phyloP scores from a whole-genome alignment of 306 rosid species.

The Arachis stenosperma region DNA sequence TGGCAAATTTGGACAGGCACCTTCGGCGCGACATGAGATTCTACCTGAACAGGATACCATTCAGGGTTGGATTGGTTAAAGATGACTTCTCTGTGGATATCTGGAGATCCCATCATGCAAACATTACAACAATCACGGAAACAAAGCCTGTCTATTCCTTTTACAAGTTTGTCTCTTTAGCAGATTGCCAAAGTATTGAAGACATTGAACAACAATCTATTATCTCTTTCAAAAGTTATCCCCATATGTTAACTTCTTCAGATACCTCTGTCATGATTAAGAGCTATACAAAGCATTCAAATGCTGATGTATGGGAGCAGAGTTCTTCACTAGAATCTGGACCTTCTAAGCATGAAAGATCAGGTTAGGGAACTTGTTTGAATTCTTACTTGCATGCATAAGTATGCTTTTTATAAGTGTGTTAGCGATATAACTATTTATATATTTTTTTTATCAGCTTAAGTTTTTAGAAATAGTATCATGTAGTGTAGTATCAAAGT shows the following conservation, averaged over 20 bases:
- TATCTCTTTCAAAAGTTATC: conserved; percentile 41
- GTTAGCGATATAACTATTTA: too few relatives aligned
- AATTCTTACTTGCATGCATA: not conserved
- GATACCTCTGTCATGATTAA: conserved; percentile 39
- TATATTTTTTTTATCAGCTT: too few relatives aligned
- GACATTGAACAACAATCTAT: conserved; percentile 52
- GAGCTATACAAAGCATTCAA: conserved; percentile 39
- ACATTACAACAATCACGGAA: conserved; percentile 42
- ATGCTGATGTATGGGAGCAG: conserved; percentile 38
- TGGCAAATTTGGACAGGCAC: conserved; percentile 50
- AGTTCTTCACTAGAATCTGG: conserved; percentile 39
- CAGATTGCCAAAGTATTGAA: conserved; percentile 35
- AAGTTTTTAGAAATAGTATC: too few relatives aligned
- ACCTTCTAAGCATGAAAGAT: conserved; percentile 51
- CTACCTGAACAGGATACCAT: conserved; percentile 64
- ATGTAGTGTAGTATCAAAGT: too few relatives aligned
- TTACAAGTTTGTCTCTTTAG: conserved; percentile 57
- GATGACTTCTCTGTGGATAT: conserved; percentile 55
- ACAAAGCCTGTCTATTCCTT: conserved; percentile 50
- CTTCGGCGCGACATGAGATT: conserved; percentile 59
- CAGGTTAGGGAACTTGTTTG: conserved; percentile 50
- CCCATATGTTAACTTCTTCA: conserved; percentile 35
- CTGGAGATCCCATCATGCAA: conserved; percentile 42
- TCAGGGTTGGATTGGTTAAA: conserved; percentile 66
- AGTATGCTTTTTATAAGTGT: too few relatives aligned